Base-by-base conservation (phyloP, 768 basidiomycete genomes). In the Rhodotorula kratochvilovae region DNA sequence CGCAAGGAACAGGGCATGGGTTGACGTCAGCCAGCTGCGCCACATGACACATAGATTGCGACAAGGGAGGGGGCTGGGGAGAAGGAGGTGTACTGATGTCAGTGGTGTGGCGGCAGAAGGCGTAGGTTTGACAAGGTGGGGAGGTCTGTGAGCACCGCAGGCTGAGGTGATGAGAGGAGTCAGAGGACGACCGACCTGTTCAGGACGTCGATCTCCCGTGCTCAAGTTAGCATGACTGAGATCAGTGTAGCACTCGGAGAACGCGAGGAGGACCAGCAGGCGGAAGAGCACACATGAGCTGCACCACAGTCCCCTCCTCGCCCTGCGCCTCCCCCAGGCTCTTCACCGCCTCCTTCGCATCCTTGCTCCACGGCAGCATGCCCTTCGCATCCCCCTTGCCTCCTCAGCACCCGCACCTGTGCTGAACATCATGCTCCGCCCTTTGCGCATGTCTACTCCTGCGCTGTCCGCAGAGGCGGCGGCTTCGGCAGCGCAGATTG, bases 401-500 rank as follows among this genome's bases (percentile, higher is more conserved):
- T 7, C 65, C n/a, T 17, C 50, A 2, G n/a, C 48, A 4, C n/a
- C n/a, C n/a, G 33, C 64, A 10, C 27, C 33, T 29, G 35, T 36
- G 31, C 43, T 42, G 11, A 59, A 59, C 39, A 59, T 21, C 36
- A 45, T 45, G n/a, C 58, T 59, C n/a, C 58, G 4, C n/a, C 45
- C 31, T 21, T 51, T 27, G 5, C 53, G 43, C 25, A n/a, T 42
- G 3, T 31, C n/a, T n/a, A n/a, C n/a, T n/a, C n/a, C 29, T 21
- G 23, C 48, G n/a, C 63, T 29, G 16, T 54, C 82, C 84, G 16
- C 84, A 84, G 66, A 39, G 17, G 60, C 50, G 1, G 61, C 55
- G n/a, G 86, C 83, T 79, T 95, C 94, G 6, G 90, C 90, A 1
- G 86, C 85, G 59, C 85, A 86, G 69, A 95, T 84, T 64, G 88